Conservation (phyloP, 768 basidiomycete species). For the Lentinula raphanica region DNA sequence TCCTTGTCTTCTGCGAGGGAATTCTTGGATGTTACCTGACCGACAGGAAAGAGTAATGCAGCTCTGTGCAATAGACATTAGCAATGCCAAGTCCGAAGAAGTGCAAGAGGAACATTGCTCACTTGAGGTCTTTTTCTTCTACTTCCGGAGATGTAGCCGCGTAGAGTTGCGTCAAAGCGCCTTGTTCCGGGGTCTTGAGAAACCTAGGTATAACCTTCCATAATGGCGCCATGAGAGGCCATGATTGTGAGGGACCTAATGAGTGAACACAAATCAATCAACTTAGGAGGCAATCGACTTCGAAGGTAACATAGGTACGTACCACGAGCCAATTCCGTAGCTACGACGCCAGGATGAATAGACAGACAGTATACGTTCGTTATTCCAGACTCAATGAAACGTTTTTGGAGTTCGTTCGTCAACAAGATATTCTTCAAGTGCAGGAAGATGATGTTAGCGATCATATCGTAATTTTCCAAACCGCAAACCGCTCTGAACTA, state of each 20-base stretch:
- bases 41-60: conserved; percentile 7
- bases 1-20: conserved; percentile 9
- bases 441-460: not conserved
- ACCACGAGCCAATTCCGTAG: not conserved
- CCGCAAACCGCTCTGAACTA: not conserved
- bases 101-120: not conserved
- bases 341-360: conserved; percentile 7
- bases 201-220: not conserved
- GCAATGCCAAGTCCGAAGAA: not conserved
- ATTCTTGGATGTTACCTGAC: not conserved
- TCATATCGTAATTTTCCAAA: no score
- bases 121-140: conserved; percentile 7
- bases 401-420: conserved; percentile 10
- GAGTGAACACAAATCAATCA: not conserved
- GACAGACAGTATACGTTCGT: conserved; percentile 7
- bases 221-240: conserved; percentile 3
- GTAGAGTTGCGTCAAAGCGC: conserved; percentile 17
- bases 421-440: conserved; percentile 11
- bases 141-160: conserved; percentile 19
- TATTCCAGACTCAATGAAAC: not conserved
- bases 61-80: not conserved
- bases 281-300: not conserved
- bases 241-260: not conserved
- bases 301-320: not conserved
- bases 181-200: conserved; percentile 1